Evolutionary conservation across 2,329 filamentous ascomycete species (phyloP), one percentile per base, ranked within the genome.

Genomic region (Drechslerella stenobrocha): DNA sequence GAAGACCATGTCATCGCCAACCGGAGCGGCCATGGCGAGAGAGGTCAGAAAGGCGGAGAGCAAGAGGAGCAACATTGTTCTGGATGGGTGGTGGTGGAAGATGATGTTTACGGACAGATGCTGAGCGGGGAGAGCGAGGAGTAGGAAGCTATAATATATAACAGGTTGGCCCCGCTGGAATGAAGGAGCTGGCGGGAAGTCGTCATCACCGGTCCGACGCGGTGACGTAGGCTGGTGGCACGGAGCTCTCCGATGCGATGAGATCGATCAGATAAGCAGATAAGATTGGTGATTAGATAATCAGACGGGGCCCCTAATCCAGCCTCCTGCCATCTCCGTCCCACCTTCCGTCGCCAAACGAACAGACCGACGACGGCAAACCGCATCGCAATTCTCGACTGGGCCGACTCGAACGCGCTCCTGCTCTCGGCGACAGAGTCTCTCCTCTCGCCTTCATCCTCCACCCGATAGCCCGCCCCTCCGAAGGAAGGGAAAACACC

Each of bases 31-130:
- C 57, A 79, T 76, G 46, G 80, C 77, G 57, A 82, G 74, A 40
- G 78, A 75, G 52, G 81, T 77, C 71, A 81, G 77, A 72, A 77
- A 80, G 70, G 83, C 79, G 75, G 83, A 81, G 64, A 84, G 77
- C 70, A 84, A 72, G 71, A 81, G 70, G 71, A 76, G 73, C 70
- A 80, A 71, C 71, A 75, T 70, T 11, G 71, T 74, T 71, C 45
- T 18, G 24, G 24, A 24, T 23, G 46, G 5, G 28, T 30, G 11
- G 28, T 30, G 5, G 28, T 30, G 2, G 15, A 18, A 42, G 15
- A 7, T 8, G 9, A 42, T 42, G 9, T 42, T 18, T 2, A 42
- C 13, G 22, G 13, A 9, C 22, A 5, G 37, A 42, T 18, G 37
- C 2, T 5, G 37, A 42, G 37, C 8, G 15, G 15, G 2, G 15